These are phyloP conservation scores for Chrysoporthe deuterocubensis DNA, from an alignment of 2,329 filamentous ascomycete genomes.

Conservation along the genomic window DNA sequence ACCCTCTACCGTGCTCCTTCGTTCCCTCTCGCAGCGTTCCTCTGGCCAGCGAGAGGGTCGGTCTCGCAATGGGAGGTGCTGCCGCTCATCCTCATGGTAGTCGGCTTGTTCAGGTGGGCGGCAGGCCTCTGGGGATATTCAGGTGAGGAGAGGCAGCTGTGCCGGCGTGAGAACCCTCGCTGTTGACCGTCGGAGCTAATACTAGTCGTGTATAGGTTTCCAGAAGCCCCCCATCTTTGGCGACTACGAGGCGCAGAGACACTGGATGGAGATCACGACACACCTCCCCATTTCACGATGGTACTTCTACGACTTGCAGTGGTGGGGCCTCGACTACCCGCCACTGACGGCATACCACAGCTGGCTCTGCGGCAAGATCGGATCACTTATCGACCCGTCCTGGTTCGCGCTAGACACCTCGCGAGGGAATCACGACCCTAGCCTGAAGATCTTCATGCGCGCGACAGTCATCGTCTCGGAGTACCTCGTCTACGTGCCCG, in stretches of 20 bases:
- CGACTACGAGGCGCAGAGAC: conserved; percentile 95
- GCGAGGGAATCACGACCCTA: conserved; percentile 76
- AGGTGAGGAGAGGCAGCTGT: conserved; percentile 54
- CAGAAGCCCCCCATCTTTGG: conserved; percentile 87
- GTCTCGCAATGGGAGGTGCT: conserved; percentile 91
- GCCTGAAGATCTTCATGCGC: conserved; percentile 93
- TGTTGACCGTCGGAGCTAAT: background rate
- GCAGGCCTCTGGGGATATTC: conserved; percentile 95
- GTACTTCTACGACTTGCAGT: conserved; percentile 96
- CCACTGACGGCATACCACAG: conserved; percentile 98
- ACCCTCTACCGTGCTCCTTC: conserved; percentile 64
- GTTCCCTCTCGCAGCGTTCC: conserved; percentile 90
- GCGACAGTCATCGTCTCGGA: conserved; percentile 90
- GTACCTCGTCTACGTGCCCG: conserved; percentile 86
- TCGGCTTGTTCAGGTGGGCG: conserved; percentile 92
- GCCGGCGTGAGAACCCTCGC: background rate
- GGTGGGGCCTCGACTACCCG: conserved; percentile 98
- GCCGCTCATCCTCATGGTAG: conserved; percentile 84
- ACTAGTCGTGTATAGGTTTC: conserved; percentile 59
- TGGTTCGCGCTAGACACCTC: conserved; percentile 91
- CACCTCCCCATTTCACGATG: conserved; percentile 89
- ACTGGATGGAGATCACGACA: conserved; percentile 98
- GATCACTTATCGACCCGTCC: conserved; percentile 73
- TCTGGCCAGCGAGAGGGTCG: conserved; percentile 86
- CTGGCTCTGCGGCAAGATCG: conserved; percentile 90